Base-by-base conservation (phyloP, 1,284 basidiomycete species). In the Somion occarium region DNA sequence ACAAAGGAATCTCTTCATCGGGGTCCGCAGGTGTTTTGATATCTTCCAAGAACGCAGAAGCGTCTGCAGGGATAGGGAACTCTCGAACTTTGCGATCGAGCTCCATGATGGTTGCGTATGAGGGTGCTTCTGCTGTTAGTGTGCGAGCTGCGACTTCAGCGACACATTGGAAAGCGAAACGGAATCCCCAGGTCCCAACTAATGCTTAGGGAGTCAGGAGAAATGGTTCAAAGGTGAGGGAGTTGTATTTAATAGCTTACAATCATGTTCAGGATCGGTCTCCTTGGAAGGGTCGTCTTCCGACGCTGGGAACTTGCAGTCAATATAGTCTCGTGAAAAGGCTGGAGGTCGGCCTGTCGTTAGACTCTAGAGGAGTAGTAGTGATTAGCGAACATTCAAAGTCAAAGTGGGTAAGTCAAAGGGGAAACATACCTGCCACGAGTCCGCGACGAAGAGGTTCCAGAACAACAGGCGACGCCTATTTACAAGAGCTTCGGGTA, bases 71-170 rank as follows among this genome's bases (percentile, higher is more conserved):
- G 27, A 85, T 66, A 15, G 78, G 73, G 56, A 83, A 84, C 53
- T 87, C 83, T 46, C 82, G 78, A 12, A 88, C 77, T 65, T 80
- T 85, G 20, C 76, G 74, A 66, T 88, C 86, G 3, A 88, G 73
- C 44, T 86, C 86, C 76, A 85, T 80, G 60, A 88, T 83, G 1
- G 78, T 80, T 0, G 77, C 69, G 59, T 88, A 88, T 19, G 73
- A 76, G 0, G 85, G 85, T 3, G 80, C 68, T 52, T 83, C 78
- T 0, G 84, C 76, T 0, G 79, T 81, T 23, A 88, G 69, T 0
- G 83, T 85, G n/a, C 76, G 74, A 3, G 77, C 66, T 0, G 79
- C 76, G 4, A 88, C 81, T 18, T 85, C 80, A 0, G 84, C 75
- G 2, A 86, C 78, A 55, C 80, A 82, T 56, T 88, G 81, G 2